Evolutionary conservation across 352 stramenopile species (phyloP), one percentile per base, ranked within the genome.

Genomic region (Globisporangium cystogenes): DNA sequence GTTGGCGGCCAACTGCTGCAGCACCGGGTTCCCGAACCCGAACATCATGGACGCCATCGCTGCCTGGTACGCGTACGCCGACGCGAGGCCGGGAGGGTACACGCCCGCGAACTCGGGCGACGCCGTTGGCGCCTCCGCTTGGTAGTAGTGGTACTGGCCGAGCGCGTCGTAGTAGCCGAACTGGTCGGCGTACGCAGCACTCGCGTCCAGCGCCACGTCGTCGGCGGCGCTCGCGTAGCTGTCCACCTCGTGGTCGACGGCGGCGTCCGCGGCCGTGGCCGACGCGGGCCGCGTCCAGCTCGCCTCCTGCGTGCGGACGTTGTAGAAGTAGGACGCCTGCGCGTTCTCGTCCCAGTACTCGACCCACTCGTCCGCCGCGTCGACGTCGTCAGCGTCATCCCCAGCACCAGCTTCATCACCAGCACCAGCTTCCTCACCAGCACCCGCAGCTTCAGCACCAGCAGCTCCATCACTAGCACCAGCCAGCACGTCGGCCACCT

Each of bases 281-380:
- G 68, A 66, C 2, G 76, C 71, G 7, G 70, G 80, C 4, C 80
- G 73, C 51, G 81, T 93, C 85, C 85, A 95, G 52, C 75, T 92
- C 44, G 83, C 85, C 61, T 95, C 86, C 48, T 96, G 84, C 1
- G 86, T 96, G 7, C 74, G 72, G 29, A 86, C 88, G 55, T 94
- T 95, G 74, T 90, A 96, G 59, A 86, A 96, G 56, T 96, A 96
- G 37, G 76, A 93, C 18, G 86, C 83, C 36, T 92, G 82, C 2
- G 82, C 82, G 45, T 83, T 95, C 36, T 96, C 86, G 60, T 96
- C 86, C 86, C 84, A 95, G 61, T 94, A 95, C 56, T 96, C 82
- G 55, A 93, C 80, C 86, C 86, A 96, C 43, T 95, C 80, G 7
- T 87, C 79, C 7, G 67, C 51, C 45, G 24, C 14, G 36, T 12